A percentile compares a stretch with the other conserved stretches of the same genome.
phyloP scores from a whole-genome alignment of 345 rosid genomes.

The Physaria fendleri region DNA sequence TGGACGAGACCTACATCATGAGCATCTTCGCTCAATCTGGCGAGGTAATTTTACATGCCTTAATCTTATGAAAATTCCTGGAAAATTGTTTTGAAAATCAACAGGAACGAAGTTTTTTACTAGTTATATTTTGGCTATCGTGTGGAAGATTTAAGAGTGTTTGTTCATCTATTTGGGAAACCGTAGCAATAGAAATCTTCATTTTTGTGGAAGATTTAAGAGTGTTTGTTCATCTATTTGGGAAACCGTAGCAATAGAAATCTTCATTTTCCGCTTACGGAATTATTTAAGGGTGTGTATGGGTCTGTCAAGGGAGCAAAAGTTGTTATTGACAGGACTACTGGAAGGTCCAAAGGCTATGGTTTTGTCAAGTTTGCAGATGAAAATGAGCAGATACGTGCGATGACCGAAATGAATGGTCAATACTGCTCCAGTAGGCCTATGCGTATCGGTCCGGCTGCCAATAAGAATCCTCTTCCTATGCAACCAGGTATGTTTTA shows the following conservation, averaged over 20 bases:
- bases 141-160: background rate
- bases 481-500: constrained; percentile 62
- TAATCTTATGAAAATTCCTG: background rate
- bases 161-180: background rate
- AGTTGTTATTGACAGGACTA: constrained; percentile 76
- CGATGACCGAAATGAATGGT: constrained; percentile 96
- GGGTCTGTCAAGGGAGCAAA: constrained; percentile 83
- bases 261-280: constrained; percentile 43
- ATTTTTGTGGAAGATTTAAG: background rate
- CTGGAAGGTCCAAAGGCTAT: constrained; percentile 94
- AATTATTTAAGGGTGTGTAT: constrained; percentile 57
- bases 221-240: background rate
- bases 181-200: background rate
- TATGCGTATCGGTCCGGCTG: constrained; percentile 93
- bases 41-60: constrained; percentile 44
- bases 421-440: constrained; percentile 73
- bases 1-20: constrained; percentile 81
- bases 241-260: background rate
- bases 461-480: constrained; percentile 60
- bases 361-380: constrained; percentile 92
- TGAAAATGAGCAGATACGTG: constrained; percentile 71
- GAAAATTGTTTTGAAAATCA: background rate
- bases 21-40: constrained; percentile 49
- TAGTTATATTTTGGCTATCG: background rate
- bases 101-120: background rate